Evolutionary conservation across 192 early-diverging fungal species (phyloP), one percentile per base, ranked within the genome.

Genomic region (Gaertneriomyces semiglobifer): DNA sequence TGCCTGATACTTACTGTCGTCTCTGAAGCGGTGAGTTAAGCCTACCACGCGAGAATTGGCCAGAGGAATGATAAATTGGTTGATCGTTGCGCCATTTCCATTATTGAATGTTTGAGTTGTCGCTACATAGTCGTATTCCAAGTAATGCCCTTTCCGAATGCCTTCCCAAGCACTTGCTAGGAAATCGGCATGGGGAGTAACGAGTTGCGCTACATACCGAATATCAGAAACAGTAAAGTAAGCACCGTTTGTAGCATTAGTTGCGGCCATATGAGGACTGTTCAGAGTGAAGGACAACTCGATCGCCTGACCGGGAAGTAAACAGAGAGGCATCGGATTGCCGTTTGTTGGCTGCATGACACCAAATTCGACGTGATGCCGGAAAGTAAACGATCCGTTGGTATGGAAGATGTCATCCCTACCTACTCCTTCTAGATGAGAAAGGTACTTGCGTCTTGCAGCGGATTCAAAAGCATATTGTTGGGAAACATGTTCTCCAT

Each of bases 221-320:
- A 56, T 8, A 20, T 56, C 20, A 20, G 12, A 16, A 8, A 56
- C 54, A 8, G 8, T 56, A 20, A 14, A 56, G 19, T 56, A 56
- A 20, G 10, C 9, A 14, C 54, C 54, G 19, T 9, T 20, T 8
- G 54, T 9, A 8, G 19, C 10, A 56, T 56, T 20, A 16, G 19
- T 19, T 8, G 20, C 9, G 7, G 54, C 54, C 7, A 8, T 56
- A 8, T 56, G 54, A 20, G 54, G 54, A 8, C 7, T 19, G 8
- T 56, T 56, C 7, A 56, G 19, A 56, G 54, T 8, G 7, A 14
- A 56, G 8, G 54, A 56, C 8, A 56, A 8, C 54, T 56, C 54
- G 7, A 10, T 16, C 9, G 54, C 54, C 20, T 56, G 8, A 20
- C 20, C 20, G 20, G 54, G 54, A 9, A 56, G 20, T 9, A 14